Conservation (phyloP, 768 basidiomycete species). For the Collybia sordida region DNA sequence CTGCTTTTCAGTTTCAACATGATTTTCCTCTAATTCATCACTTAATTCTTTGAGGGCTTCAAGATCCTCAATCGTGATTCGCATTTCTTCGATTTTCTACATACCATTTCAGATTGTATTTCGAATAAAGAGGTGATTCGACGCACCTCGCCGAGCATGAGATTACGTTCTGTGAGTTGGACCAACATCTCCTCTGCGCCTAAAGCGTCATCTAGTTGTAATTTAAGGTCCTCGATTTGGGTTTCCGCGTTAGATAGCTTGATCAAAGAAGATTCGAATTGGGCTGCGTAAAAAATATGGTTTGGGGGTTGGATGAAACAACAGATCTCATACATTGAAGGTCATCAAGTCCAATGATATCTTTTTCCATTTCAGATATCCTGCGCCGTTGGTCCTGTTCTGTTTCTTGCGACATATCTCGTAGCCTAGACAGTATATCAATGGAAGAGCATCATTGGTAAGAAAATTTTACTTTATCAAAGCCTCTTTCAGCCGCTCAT, state of each 20-base stretch:
- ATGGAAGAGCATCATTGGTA: background rate
- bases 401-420: conserved; percentile 85
- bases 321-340: conserved; percentile 59
- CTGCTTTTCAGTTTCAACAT: conserved; percentile 89
- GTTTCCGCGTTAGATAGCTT: conserved; percentile 87
- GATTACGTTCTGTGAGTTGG: conserved; percentile 90
- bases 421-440: conserved; percentile 49
- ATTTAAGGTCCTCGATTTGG: conserved; percentile 91
- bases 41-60: conserved; percentile 95
- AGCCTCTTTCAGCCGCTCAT: conserved; percentile 93
- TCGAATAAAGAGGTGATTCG: background rate
- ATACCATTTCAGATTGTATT: background rate
- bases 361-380: conserved; percentile 89
- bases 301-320: background rate
- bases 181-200: conserved; percentile 97
- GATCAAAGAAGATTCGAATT: conserved; percentile 76
- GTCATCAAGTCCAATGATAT: conserved; percentile 74
- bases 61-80: conserved; percentile 92
- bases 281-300: conserved; percentile 42
- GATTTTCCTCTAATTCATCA: conserved; percentile 97
- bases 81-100: conserved; percentile 98
- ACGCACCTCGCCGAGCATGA: conserved; percentile 84
- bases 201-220: conserved; percentile 91
- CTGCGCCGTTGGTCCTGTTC: conserved; percentile 81
- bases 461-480: conserved; percentile 59